A percentile compares a stretch with the other conserved stretches of the same genome.
phyloP scores from a whole-genome alignment of 768 basidiomycete genomes.

The Calocera viscosa region DNA sequence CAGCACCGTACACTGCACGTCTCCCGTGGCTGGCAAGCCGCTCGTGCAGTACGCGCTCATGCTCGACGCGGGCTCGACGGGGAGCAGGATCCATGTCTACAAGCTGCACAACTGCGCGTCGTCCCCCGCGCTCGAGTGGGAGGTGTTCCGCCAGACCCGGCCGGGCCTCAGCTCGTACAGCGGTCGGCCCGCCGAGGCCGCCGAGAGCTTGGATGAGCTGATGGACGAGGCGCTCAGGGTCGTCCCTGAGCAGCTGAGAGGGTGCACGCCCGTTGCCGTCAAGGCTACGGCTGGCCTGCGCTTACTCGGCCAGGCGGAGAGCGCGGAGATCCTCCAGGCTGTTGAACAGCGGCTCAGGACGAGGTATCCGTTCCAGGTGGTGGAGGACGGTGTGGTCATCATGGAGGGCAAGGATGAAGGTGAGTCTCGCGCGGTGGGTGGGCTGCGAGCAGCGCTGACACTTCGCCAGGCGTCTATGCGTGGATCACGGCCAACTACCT shows the following conservation, averaged over 20 bases:
- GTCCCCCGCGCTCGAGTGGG: constrained; percentile 75
- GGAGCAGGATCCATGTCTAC: constrained; percentile 95
- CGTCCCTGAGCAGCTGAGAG: constrained; percentile 52
- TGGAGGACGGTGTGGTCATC: constrained; percentile 60
- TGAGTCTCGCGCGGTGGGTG: neutral
- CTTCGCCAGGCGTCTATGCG: constrained; percentile 60
- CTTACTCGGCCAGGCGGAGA: constrained; percentile 49
- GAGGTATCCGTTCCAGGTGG: constrained; percentile 56
- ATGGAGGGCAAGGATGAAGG: constrained; percentile 97
- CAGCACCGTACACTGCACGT: constrained; percentile 58
- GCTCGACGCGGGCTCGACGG: constrained; percentile 97
- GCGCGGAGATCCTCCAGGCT: constrained; percentile 58
- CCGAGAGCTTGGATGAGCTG: constrained; percentile 62
- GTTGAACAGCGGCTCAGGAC: constrained; percentile 47
- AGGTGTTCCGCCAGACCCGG: constrained; percentile 71
- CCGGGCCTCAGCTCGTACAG: constrained; percentile 66
- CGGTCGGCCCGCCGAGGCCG: constrained; percentile 54
- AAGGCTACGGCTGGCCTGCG: constrained; percentile 88
- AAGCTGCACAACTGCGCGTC: constrained; percentile 86
- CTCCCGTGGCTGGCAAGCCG: constrained; percentile 37
- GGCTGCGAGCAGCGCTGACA: neutral
- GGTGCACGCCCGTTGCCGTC: constrained; percentile 78
- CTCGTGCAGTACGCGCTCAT: constrained; percentile 89
- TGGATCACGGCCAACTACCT: constrained; percentile 98
- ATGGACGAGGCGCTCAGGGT: constrained; percentile 67